Evolutionary conservation across 2,329 filamentous ascomycete genomes (phyloP).

Genomic region (Pseudohalonectria lignicola): DNA sequence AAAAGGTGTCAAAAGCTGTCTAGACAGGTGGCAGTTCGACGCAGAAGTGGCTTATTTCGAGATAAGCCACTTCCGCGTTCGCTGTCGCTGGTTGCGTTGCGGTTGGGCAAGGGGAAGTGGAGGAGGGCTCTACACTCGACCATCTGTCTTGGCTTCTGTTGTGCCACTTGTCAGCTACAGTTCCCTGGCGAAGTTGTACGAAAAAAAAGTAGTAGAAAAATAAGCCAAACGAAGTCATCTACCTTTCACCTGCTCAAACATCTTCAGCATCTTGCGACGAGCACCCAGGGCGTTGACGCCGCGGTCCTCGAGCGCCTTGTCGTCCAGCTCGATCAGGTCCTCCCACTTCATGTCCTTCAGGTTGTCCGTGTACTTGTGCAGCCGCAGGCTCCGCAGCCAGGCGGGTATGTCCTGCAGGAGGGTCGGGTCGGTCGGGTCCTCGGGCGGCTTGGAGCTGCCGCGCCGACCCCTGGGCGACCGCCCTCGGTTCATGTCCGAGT

Average conservation of each 20-base stretch:
- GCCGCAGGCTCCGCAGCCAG: conserved; percentile 85
- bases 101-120: too few species aligned
- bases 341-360: conserved; percentile 96
- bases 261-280: conserved; percentile 96
- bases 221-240: too few species aligned
- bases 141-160: conserved; percentile 3
- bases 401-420: conserved; percentile 90
- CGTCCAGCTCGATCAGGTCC: conserved; percentile 82
- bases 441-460: conserved; percentile 92
- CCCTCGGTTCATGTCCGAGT: conserved; percentile 82
- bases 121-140: too few species aligned
- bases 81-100: too few species aligned
- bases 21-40: too few species aligned
- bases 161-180: too few species aligned
- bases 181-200: too few species aligned
- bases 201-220: too few species aligned
- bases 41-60: too few species aligned
- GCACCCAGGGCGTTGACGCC: conserved; percentile 94
- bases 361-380: conserved; percentile 99
- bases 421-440: conserved; percentile 87
- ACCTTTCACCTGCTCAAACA: conserved; percentile 92
- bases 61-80: too few species aligned
- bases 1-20: too few species aligned
- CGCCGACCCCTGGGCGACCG: conserved; percentile 85
- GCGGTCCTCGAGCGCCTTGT: conserved; percentile 82